These are phyloP conservation scores for Candida glaebosa DNA, from an alignment of 805 yeast species.

Conservation along the genomic window DNA sequence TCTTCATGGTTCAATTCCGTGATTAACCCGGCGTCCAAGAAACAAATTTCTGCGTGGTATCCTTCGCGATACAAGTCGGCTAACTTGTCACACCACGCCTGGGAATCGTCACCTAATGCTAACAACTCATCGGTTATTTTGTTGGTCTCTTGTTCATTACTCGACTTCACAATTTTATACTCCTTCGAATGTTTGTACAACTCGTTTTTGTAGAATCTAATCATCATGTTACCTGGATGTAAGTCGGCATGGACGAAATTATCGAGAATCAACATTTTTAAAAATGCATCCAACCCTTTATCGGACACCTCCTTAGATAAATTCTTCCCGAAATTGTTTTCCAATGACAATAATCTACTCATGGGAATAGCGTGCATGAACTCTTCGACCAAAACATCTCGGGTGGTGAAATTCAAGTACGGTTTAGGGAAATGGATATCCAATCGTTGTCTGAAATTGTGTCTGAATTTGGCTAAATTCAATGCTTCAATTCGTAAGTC, in stretches of 20 bases:
- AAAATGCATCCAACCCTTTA: conserved; percentile 83
- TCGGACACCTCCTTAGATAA: conserved; percentile 70
- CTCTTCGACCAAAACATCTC: conserved; percentile 82
- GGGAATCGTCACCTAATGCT: conserved; percentile 27
- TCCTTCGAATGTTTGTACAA: conserved; percentile 39
- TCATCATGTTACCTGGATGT: conserved; percentile 94
- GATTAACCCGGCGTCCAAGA: conserved; percentile 89
- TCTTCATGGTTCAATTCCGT: conserved; percentile 81
- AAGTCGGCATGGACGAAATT: conserved; percentile 95
- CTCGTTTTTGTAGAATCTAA: conserved; percentile 58
- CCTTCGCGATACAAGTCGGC: conserved; percentile 48
- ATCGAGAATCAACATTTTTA: conserved; percentile 88
- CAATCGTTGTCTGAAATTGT: conserved; percentile 54
- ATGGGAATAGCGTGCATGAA: conserved; percentile 80
- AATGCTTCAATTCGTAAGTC: conserved; percentile 88
- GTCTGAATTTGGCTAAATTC: conserved; percentile 68
- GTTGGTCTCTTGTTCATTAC: conserved; percentile 45
- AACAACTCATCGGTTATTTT: conserved; percentile 41
- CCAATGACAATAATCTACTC: conserved; percentile 58
- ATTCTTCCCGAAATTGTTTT: conserved; percentile 42
- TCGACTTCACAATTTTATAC: conserved; percentile 39
- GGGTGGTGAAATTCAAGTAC: conserved; percentile 57
- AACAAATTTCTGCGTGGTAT: conserved; percentile 81
- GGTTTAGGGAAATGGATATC: conserved; percentile 83
- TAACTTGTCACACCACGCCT: conserved; percentile 47